Base-by-base conservation (phyloP, 208 protist genomes). In the Acanthamoeba triangularis region DNA sequence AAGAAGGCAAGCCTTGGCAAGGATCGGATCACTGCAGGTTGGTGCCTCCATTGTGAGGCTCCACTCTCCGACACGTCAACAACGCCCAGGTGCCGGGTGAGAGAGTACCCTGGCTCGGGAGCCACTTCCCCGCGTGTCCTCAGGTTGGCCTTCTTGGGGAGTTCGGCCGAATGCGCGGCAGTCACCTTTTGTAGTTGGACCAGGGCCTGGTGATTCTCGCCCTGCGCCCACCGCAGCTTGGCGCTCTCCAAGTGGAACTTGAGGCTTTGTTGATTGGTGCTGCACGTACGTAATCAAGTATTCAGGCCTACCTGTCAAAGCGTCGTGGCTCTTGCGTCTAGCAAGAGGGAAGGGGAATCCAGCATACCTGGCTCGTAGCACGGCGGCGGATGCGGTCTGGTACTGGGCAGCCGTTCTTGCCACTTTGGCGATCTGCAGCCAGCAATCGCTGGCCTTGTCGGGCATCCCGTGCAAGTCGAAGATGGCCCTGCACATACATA, bases 181-280 rank as follows among this genome's bases (percentile, higher is more conserved):
- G 65, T 54, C 16, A 78, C 82, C n/a, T 59, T 69, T 35, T 96
- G 88, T 4, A 98, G 98, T 92, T 99, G 98, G 61, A 98, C 97
- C 54, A 99, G 96, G 16, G 98, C 99, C 44, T 98, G 97, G 47
- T 97, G 97, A 7, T 97, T 95, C 8, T 98, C 97, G 35, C 98
- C 97, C 85, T 98, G 98, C 41, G 98, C 98, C 95, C 98, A 97
- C 56, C 99, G 95, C 25, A 99, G 95, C 93, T 99, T 98, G 16
- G 98, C 98, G 5, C 98, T 93, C 25, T 98, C 96, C n/a, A 98
- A 96, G 91, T 98, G 98, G 94, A 98, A 98, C 18, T 74, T 69
- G 18, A 76, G 33, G 41, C 59, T 63, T 37, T 69, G 87, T 33
- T 78, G 61, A 10, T 52, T 47, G 30, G 61, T 76, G 87, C 33